Evolutionary conservation across 495 filamentous ascomycete species (phyloP), one percentile per base, ranked within the genome.

Genomic region (Penicillium bialowiezense): DNA sequence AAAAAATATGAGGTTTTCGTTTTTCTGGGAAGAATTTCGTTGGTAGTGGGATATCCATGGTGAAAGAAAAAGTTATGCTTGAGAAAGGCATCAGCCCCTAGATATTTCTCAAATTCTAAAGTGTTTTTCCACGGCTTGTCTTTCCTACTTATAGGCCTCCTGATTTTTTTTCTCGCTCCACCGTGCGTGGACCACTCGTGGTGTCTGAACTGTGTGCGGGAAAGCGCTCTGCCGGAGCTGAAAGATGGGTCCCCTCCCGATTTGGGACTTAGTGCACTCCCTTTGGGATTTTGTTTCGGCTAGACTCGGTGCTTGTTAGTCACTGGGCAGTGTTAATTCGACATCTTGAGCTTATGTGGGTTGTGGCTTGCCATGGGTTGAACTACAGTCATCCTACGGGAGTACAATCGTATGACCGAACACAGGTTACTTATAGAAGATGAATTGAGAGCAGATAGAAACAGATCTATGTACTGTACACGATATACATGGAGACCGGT

Each of bases 381-480:
- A 14, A n/a, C n/a, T n/a, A n/a, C n/a, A n/a, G n/a, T n/a, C n/a
- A n/a, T n/a, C n/a, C n/a, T n/a, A n/a, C n/a, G n/a, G n/a, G n/a
- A n/a, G n/a, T n/a, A n/a, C n/a, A n/a, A n/a, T n/a, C n/a, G n/a
- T n/a, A n/a, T n/a, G n/a, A n/a, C n/a, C n/a, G n/a, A n/a, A n/a
- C n/a, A n/a, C n/a, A n/a, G n/a, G n/a, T n/a, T 26, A 50, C 48
- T 48, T 41, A 56, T 54, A 54, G 35, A 44, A 48, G 40, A 50
- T 51, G 52, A 52, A 47, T 37, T 47, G 31, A 48, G 26, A 46
- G 21, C 33, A 37, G 43, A 48, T 48, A 58, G 32, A 49, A 51
- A 44, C 56, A 55, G 51, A 52, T 62, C 61, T 64, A 64, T 64
- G 55, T 64, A 64, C 61, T 64, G 58, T 64, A 64, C 61, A 64